phyloP scores from a whole-genome alignment of 2,329 filamentous ascomycete species.

The Cladosporium sp. region DNA sequence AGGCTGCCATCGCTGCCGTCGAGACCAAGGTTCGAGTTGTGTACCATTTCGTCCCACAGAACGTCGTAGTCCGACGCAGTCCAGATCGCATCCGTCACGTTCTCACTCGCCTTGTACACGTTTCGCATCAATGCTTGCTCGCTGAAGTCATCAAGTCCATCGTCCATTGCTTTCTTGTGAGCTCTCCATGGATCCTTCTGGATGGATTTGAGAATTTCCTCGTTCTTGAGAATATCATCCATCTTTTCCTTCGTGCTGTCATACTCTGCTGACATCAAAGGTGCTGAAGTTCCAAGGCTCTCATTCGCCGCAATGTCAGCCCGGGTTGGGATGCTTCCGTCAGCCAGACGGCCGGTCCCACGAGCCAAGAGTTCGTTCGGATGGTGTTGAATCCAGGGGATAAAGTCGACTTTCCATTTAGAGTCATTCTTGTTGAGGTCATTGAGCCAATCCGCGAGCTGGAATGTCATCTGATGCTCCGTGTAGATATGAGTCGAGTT shows the following conservation, averaged over 20 bases:
- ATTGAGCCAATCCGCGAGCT: conserved; percentile 57
- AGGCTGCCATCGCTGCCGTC: conserved; percentile 10
- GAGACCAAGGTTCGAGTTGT: conserved; percentile 13
- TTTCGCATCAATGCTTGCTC: conserved; percentile 13
- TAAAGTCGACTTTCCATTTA: conserved; percentile 52
- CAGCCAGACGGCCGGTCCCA: conserved; percentile 46
- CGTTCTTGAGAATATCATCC: conserved; percentile 10
- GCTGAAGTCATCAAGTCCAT: conserved; percentile 10
- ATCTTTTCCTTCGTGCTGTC: conserved; percentile 13
- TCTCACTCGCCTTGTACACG: conserved; percentile 8
- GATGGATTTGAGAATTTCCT: conserved; percentile 12
- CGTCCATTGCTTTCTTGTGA: conserved; percentile 10
- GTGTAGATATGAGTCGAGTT: conserved; percentile 54
- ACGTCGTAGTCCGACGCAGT: conserved; percentile 14
- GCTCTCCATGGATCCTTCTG: conserved; percentile 9
- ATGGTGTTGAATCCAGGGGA: conserved; percentile 55
- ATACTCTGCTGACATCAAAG: conserved; percentile 6
- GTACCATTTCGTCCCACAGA: conserved; percentile 13
- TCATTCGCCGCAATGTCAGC: conserved; percentile 44
- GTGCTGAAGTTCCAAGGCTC: conserved; percentile 4
- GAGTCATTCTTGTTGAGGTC: conserved; percentile 49
- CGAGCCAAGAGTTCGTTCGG: conserved; percentile 47
- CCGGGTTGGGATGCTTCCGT: conserved; percentile 50
- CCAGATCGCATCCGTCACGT: conserved; percentile 15
- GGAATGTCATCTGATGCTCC: conserved; percentile 60